A percentile compares a stretch with the other conserved stretches of the same genome.
Evolutionary conservation across 345 rosid species (phyloP).

Genomic region (Abelmoschus esculentus): DNA sequence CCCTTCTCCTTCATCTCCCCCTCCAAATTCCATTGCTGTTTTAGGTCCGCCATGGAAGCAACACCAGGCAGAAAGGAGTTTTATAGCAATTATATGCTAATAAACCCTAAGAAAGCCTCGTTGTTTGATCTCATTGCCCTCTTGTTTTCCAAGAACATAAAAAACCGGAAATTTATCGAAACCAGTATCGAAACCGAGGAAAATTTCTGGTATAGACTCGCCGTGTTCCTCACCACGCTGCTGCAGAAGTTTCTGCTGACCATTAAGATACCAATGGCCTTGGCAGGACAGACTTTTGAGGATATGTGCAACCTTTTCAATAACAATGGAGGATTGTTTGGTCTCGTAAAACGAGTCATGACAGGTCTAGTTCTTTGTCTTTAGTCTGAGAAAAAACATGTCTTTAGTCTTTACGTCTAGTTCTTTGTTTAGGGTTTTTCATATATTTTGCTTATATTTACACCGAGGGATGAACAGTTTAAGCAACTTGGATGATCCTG

Average conservation of each 20-base stretch:
- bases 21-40: not conserved
- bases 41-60: not conserved
- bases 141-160: not conserved
- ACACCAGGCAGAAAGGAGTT: not conserved
- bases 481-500: not conserved
- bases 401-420: too few relatives aligned
- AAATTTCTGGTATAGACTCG: not conserved
- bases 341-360: not conserved
- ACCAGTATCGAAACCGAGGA: not conserved
- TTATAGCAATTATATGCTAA: not conserved
- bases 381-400: too few relatives aligned
- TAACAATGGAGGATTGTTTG: slow-evolving; percentile 1
- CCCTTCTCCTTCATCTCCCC: not conserved
- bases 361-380: too few relatives aligned
- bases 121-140: not conserved
- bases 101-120: not conserved
- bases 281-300: not conserved
- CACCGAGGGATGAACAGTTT: too few relatives aligned
- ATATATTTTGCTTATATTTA: too few relatives aligned
- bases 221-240: not conserved
- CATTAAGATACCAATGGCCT: not conserved
- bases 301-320: not conserved
- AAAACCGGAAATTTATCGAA: not conserved
- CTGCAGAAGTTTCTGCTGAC: not conserved
- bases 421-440: too few relatives aligned